Evolutionary conservation across 306 rosid genomes (phyloP), one percentile per base, ranked within the genome.

Genomic region (Abrus precatorius): DNA sequence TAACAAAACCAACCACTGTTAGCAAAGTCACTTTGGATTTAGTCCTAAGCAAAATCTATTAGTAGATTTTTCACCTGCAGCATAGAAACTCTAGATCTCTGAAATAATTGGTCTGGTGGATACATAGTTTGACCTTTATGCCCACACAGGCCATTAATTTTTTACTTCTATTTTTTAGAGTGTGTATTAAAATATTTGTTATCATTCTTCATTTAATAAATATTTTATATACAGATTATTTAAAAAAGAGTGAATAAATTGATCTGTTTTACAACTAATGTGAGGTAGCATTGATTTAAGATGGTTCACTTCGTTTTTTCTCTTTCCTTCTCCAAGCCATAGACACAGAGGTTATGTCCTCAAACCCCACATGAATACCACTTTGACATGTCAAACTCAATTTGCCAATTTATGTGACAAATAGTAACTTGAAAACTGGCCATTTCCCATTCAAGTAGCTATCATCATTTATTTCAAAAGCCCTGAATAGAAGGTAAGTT

Each of bases 381-480:
- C 69, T 71, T 73, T 72, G 76, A 77, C 32, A 20, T 7, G 55
- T 78, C 85, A 55, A 47, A 69, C 69, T 84, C 74, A 57, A 72
- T 84, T 72, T 43, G 28, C 76, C 85, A 44, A 75, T 62, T 78
- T 48, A 3, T 59, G 64, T 80, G 87, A 74, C 89, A 77, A 77
- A 80, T 66, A 50, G 55, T 66, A 78, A 49, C 84, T 76, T 82
- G 54, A 70, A 40, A 76, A 36, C 27, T 40, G 29, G 68, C 38
- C 55, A 41, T 13, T 61, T 33, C 6, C 71, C 45, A 61, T 36
- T 47, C 80, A 67, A 55, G 59, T 64, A 75, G 43, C 78, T 7
- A 61, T 73, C 83, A 36, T 80, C 34, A 44, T 62, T 77, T 71
- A 67, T 67, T 38, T 36, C 65, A 73, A 73, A 81, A 56, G 20